A percentile compares a stretch with the other conserved stretches of the same genome.
Evolutionary conservation across 2,329 filamentous ascomycete genomes (phyloP).

Genomic region (Cercospora brassicicola): DNA sequence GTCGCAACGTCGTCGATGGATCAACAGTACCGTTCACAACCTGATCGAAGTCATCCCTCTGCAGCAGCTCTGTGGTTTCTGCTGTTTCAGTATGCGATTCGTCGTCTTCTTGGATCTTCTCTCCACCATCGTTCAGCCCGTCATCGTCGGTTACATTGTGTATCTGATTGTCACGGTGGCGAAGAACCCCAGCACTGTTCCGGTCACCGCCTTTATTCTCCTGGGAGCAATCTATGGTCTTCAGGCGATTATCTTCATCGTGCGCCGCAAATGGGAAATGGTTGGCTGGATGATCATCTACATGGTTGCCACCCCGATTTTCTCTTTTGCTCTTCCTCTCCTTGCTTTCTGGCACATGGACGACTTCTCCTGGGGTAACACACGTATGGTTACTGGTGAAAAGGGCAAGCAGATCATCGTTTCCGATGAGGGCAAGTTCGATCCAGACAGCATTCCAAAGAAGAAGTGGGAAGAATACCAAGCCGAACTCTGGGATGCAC

Average conservation of each 20-base stretch:
- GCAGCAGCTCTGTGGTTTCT: slow-evolving; percentile 95
- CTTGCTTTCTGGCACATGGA: slow-evolving; percentile 99
- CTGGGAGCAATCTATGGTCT: slow-evolving; percentile 95
- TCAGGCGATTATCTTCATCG: slow-evolving; percentile 89
- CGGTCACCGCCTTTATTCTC: slow-evolving; percentile 83
- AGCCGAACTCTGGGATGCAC: slow-evolving; percentile 93
- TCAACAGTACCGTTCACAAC: slow-evolving; percentile 98
- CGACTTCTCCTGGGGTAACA: slow-evolving; percentile 99
- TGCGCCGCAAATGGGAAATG: slow-evolving; percentile 98
- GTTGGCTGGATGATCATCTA: slow-evolving; percentile 99
- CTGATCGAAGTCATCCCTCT: slow-evolving; percentile 92
- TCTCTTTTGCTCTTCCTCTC: slow-evolving; percentile 83
- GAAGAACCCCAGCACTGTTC: slow-evolving; percentile 64
- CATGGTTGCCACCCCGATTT: slow-evolving; percentile 84
- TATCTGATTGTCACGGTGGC: slow-evolving; percentile 80
- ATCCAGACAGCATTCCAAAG: slow-evolving; percentile 85
- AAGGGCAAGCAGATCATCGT: slow-evolving; percentile 89
- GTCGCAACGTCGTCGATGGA: slow-evolving; percentile 98
- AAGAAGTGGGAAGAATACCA: slow-evolving; percentile 99
- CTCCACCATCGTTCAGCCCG: slow-evolving; percentile 87
- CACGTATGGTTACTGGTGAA: slow-evolving; percentile 92
- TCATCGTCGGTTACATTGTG: slow-evolving; percentile 82
- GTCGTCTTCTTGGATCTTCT: slow-evolving; percentile 92
- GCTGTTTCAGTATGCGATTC: slow-evolving; percentile 99
- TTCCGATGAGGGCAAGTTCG: slow-evolving; percentile 96